These are phyloP conservation scores for Gnomoniopsis sp. DNA, from an alignment of 2,329 filamentous ascomycete genomes.

Conservation along the genomic window DNA sequence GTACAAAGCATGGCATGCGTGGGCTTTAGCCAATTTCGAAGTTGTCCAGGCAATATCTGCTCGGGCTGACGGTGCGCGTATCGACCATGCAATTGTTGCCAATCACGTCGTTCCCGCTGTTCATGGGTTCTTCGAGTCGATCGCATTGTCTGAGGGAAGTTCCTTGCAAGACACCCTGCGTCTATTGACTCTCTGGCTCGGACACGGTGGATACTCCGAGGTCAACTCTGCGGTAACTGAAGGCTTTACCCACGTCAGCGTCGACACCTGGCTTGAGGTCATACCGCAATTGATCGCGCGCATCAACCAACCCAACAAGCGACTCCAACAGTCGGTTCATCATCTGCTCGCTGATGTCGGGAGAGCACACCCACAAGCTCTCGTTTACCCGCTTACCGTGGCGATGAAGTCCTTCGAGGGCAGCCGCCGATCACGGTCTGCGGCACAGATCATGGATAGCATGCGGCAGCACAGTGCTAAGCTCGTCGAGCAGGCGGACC, in stretches of 20 bases:
- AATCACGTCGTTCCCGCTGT: constrained; percentile 94
- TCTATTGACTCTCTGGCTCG: constrained; percentile 92
- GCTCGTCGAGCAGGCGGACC: constrained; percentile 90
- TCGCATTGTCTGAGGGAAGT: constrained; percentile 84
- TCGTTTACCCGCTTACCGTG: constrained; percentile 96
- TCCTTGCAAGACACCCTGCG: constrained; percentile 94
- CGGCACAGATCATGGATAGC: constrained; percentile 92
- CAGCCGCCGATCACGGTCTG: constrained; percentile 78
- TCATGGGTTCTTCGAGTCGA: constrained; percentile 95
- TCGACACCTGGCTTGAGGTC: constrained; percentile 98
- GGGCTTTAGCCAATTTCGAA: constrained; percentile 97
- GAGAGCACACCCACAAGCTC: constrained; percentile 87
- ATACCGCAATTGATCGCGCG: constrained; percentile 96
- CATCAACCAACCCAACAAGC: constrained; percentile 91
- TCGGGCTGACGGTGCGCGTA: constrained; percentile 52
- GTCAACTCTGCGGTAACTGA: constrained; percentile 87
- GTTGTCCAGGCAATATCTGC: constrained; percentile 81
- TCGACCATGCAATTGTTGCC: constrained; percentile 67
- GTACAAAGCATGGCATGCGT: constrained; percentile 99
- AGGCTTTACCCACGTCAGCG: constrained; percentile 85
- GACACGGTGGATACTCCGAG: constrained; percentile 81
- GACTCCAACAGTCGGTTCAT: constrained; percentile 87
- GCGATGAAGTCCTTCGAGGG: constrained; percentile 92
- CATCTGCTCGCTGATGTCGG: constrained; percentile 90
- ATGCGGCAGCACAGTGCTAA: constrained; percentile 93